phyloP scores from a whole-genome alignment of 176 grass and related monocot species.

The Guadua angustifolia region DNA sequence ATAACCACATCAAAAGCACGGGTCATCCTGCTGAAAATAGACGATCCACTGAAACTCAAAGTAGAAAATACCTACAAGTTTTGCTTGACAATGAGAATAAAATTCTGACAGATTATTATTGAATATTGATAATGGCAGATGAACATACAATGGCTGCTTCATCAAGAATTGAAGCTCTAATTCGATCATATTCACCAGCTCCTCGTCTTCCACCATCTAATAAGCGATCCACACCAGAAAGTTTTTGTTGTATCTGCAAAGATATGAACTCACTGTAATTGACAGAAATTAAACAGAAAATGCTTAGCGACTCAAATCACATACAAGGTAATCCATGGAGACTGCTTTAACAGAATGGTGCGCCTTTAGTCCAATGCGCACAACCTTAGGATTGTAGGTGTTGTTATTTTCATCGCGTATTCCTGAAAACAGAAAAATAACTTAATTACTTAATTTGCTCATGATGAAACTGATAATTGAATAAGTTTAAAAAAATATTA shows the following conservation, averaged over 20 bases:
- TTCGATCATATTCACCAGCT: conserved; percentile 68
- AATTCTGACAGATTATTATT: conserved; percentile 7
- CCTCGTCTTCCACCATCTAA: conserved; percentile 62
- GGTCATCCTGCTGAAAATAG: conserved; percentile 80
- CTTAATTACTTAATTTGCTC: conserved; percentile 31
- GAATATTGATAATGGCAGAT: conserved; percentile 37
- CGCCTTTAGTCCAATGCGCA: conserved; percentile 89
- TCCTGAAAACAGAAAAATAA: conserved; percentile 53
- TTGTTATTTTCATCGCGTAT: conserved; percentile 93
- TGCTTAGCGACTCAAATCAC: conserved; percentile 41
- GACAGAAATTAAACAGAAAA: conserved; percentile 49
- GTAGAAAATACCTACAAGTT: conserved; percentile 90
- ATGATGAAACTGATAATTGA: neutral
- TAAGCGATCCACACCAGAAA: conserved; percentile 61
- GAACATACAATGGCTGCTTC: conserved; percentile 86
- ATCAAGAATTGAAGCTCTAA: conserved; percentile 80
- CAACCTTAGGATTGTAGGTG: conserved; percentile 92
- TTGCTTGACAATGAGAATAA: conserved; percentile 42
- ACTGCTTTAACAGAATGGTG: conserved; percentile 97
- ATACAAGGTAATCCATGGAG: conserved; percentile 95
- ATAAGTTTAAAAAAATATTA: conserved; percentile 7
- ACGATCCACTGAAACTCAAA: conserved; percentile 91
- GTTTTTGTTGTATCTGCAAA: conserved; percentile 87
- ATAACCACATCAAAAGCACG: conserved; percentile 94
- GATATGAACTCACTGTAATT: conserved; percentile 40